These are phyloP conservation scores for Aethionema arabicum DNA, from an alignment of 345 rosid genomes.

Conservation along the genomic window DNA sequence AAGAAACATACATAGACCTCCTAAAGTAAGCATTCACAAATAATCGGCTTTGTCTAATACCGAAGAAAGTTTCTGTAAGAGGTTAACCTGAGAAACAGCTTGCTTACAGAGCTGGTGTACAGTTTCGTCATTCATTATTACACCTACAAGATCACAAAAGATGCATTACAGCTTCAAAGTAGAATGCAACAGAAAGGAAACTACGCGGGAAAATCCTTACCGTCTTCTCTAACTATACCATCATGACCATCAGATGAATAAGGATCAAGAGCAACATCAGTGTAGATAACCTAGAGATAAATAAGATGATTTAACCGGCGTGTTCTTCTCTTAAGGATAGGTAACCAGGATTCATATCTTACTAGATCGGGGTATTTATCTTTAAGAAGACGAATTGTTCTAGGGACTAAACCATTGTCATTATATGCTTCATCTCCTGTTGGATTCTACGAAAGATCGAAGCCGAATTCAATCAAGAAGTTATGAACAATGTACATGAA, in stretches of 20 bases:
- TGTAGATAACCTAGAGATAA: constrained; percentile 45
- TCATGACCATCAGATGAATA: constrained; percentile 64
- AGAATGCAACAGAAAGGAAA: not conserved
- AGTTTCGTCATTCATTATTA: constrained; percentile 36
- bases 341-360: constrained; percentile 8
- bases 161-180: not conserved
- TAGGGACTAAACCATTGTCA: constrained; percentile 85
- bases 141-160: constrained; percentile 21
- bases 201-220: constrained; percentile 24
- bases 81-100: constrained; percentile 37
- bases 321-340: not conserved
- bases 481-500: not conserved
- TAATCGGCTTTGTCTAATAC: no score
- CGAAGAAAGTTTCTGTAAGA: no score
- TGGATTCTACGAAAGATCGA: constrained; percentile 47
- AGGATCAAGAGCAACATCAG: constrained; percentile 61
- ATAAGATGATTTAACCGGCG: not conserved
- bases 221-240: constrained; percentile 59
- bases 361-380: constrained; percentile 59
- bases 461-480: constrained; percentile 16
- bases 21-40: no score
- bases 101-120: constrained; percentile 41
- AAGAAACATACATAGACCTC: constrained; percentile 5
- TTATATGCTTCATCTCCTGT: constrained; percentile 92
- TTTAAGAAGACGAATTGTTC: constrained; percentile 50